These are phyloP conservation scores for Komagataea norvegica DNA, from an alignment of 1,139 yeast genomes.

Conservation along the genomic window DNA sequence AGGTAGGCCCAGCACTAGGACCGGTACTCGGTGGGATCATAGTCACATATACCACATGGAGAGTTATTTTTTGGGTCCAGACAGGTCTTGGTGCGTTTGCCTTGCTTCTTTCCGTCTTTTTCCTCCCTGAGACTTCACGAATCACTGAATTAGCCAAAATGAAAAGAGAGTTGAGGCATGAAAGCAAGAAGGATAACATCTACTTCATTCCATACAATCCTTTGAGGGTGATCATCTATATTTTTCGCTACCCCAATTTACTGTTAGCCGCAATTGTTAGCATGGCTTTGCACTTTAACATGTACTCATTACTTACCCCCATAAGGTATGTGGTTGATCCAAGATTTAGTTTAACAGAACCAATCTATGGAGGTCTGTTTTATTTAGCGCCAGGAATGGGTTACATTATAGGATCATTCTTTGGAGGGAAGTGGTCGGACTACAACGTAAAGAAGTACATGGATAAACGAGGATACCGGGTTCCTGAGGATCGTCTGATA, in stretches of 20 bases:
- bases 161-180: conserved; percentile 12
- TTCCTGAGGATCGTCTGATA: conserved; percentile 49
- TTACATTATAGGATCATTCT: conserved; percentile 41
- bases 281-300: conserved; percentile 39
- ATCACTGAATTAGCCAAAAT: conserved; percentile 27
- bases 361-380: conserved; percentile 45
- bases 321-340: conserved; percentile 52
- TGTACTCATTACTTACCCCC: conserved; percentile 51
- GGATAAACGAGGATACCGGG: conserved; percentile 37
- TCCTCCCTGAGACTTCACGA: conserved; percentile 40
- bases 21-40: conserved; percentile 44
- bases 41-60: conserved; percentile 47
- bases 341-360: conserved; percentile 41
- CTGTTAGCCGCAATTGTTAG: conserved; percentile 41
- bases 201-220: conserved; percentile 7
- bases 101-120: conserved; percentile 30
- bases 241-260: conserved; percentile 40
- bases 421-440: conserved; percentile 51
- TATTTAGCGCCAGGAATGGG: conserved; percentile 53
- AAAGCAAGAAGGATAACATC: conserved; percentile 1
- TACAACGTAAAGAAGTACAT: conserved; percentile 39
- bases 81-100: conserved; percentile 37
- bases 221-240: conserved; percentile 29
- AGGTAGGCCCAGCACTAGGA: conserved; percentile 45
- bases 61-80: conserved; percentile 45